Conservation (phyloP, 106 monocot genomes). For the Cymbidium sinense region DNA sequence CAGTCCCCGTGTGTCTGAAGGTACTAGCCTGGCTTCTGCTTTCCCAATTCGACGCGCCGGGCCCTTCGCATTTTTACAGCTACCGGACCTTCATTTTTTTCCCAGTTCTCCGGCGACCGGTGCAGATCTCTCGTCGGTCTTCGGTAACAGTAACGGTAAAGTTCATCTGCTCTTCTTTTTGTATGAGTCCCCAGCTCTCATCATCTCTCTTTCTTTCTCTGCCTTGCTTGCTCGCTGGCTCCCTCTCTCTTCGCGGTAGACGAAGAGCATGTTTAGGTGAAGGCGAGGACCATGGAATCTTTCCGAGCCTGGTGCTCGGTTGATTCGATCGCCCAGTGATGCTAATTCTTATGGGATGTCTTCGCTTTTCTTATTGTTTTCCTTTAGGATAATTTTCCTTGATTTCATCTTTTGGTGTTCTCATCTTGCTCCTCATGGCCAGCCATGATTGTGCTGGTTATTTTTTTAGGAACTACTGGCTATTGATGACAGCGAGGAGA, state of each 20-base stretch:
- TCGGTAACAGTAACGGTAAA: background rate
- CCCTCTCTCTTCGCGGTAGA: background rate
- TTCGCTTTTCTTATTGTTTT: background rate
- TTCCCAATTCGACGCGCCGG: slow-evolving; percentile 6
- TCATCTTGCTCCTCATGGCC: background rate
- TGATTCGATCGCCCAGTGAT: background rate
- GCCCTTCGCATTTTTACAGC: background rate
- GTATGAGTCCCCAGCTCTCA: background rate
- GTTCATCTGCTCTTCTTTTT: background rate
- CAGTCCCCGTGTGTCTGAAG: background rate
- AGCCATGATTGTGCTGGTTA: background rate
- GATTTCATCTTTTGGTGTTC: background rate
- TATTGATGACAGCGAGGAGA: background rate
- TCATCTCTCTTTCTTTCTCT: background rate
- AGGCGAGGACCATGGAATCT: background rate
- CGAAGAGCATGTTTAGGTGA: background rate
- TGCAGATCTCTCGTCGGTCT: background rate
- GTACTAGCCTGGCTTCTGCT: background rate
- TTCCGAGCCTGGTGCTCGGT: background rate
- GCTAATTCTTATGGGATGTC: background rate
- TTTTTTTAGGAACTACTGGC: background rate
- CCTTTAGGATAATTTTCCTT: background rate
- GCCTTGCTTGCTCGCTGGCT: background rate
- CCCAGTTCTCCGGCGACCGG: background rate
- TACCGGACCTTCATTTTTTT: background rate